Base-by-base conservation (phyloP, 1,284 basidiomycete genomes). In the Meira miltonrushii region DNA sequence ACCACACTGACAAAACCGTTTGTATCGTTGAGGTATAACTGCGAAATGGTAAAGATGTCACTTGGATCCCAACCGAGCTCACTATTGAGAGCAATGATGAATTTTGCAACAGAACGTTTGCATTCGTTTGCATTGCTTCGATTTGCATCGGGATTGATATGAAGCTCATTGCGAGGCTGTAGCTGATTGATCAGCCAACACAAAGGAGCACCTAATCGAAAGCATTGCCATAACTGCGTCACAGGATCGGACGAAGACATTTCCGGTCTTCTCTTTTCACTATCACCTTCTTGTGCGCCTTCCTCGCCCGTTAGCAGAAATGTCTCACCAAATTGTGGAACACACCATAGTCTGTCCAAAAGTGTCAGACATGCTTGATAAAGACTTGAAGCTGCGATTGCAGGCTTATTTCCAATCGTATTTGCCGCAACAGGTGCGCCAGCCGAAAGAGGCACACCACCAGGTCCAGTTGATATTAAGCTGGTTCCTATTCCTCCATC, bases 1-100 rank as follows among this genome's bases (percentile, higher is more conserved):
- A 98, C 86, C 51, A 93, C 90, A 85, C 93, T 94, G 72, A 96
- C 93, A 66, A 97, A 84, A 11, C 92, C 93, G 67, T 96, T 93
- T 10, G 90, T 94, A 41, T 90, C 90, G 71, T 89, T 88, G 50
- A 90, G 87, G 79, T 92, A 89, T 82, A 84, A 78, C 71, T 83
- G 82, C 58, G 88, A 89, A 55, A 97, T 82, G 7, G 82, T 82
- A 74, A 83, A 84, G 38, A 82, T 75, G 55, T 83, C 81, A 39
- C 80, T 78, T 15, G 74, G 64, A 38, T 74, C 73, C 77, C 79
- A 81, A 60, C 81, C 82, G 55, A 83, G 69, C 28, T 81, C 80
- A 59, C 81, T 79, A 57, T 81, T 80, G 75, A 83, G 78, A 1
- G 81, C 81, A 78, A 84, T 83, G 64, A 81, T 79, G 63, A 84